These are phyloP conservation scores for Xylariaceae sp. DNA, from an alignment of 2,329 filamentous ascomycete species.

Conservation along the genomic window DNA sequence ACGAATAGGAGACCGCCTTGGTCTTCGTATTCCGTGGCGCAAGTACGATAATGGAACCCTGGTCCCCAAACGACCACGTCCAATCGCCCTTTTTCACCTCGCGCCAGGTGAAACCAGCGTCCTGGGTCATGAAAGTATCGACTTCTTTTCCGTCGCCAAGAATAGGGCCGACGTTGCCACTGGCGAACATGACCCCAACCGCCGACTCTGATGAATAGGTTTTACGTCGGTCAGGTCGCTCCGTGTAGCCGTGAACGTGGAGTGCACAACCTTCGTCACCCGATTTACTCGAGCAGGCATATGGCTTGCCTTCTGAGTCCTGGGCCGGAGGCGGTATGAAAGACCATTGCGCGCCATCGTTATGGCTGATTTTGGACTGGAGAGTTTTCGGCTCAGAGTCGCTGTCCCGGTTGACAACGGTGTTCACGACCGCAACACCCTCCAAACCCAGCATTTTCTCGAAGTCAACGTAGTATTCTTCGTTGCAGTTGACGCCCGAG, in stretches of 20 bases:
- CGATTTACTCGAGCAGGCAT: slow-evolving; percentile 60
- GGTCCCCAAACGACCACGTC: slow-evolving; percentile 94
- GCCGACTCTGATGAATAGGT: slow-evolving; percentile 88
- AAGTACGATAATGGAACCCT: slow-evolving; percentile 88
- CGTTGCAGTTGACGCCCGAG: slow-evolving; percentile 76
- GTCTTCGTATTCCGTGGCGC: slow-evolving; percentile 69
- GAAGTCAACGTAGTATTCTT: slow-evolving; percentile 81
- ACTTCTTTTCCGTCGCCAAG: slow-evolving; percentile 68
- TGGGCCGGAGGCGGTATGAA: slow-evolving; percentile 69
- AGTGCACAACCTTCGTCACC: slow-evolving; percentile 72
- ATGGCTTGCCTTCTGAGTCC: slow-evolving; percentile 69
- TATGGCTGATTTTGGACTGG: slow-evolving; percentile 91
- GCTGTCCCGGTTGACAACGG: slow-evolving; percentile 72
- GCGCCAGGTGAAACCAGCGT: slow-evolving; percentile 88
- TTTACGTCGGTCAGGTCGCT: slow-evolving; percentile 75
- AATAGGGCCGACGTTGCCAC: slow-evolving; percentile 80
- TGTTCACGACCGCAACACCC: slow-evolving; percentile 83
- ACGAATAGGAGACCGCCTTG: slow-evolving; percentile 69
- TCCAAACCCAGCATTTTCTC: slow-evolving; percentile 93
- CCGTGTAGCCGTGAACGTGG: slow-evolving; percentile 94
- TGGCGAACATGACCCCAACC: slow-evolving; percentile 84
- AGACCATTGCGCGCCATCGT: slow-evolving; percentile 87
- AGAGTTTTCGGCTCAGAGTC: slow-evolving; percentile 71
- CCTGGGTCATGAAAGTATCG: slow-evolving; percentile 85
- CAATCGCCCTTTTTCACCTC: slow-evolving; percentile 83